phyloP scores from a whole-genome alignment of 164 flowering plant species.

The Piper betle region DNA sequence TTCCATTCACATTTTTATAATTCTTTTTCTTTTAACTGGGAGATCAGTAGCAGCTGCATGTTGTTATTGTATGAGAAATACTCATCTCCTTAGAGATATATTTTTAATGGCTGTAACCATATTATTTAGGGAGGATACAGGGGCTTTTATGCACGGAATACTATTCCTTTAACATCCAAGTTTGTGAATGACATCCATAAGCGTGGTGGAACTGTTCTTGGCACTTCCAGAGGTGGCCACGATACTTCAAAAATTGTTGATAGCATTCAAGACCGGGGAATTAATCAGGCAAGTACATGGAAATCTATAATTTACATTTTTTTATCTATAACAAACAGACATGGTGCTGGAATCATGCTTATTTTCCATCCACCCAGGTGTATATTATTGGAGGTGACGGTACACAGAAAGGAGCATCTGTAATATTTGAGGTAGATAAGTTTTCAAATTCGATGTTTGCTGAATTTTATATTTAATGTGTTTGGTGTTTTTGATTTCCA shows the following conservation, averaged over 20 bases:
- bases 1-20: neutral
- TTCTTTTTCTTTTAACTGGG: no score
- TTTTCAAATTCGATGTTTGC: neutral
- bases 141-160: constrained; percentile 68
- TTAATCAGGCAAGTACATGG: constrained; percentile 47
- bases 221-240: constrained; percentile 88
- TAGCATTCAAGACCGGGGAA: constrained; percentile 82
- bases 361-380: constrained; percentile 29
- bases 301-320: no score
- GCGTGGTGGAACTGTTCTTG: constrained; percentile 78
- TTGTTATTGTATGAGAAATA: neutral
- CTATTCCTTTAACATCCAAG: constrained; percentile 53
- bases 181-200: constrained; percentile 74
- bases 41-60: neutral
- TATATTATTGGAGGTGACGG: constrained; percentile 92
- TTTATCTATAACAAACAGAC: no score
- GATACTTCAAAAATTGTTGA: constrained; percentile 73
- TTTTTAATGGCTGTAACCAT: neutral
- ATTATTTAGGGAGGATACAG: constrained; percentile 61
- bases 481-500: neutral
- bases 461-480: no score
- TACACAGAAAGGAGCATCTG: constrained; percentile 77
- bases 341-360: neutral
- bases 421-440: constrained; percentile 46
- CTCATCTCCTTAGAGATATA: neutral